These are phyloP conservation scores for Agapanthus africanus DNA, from an alignment of 106 monocot species.

Conservation along the genomic window DNA sequence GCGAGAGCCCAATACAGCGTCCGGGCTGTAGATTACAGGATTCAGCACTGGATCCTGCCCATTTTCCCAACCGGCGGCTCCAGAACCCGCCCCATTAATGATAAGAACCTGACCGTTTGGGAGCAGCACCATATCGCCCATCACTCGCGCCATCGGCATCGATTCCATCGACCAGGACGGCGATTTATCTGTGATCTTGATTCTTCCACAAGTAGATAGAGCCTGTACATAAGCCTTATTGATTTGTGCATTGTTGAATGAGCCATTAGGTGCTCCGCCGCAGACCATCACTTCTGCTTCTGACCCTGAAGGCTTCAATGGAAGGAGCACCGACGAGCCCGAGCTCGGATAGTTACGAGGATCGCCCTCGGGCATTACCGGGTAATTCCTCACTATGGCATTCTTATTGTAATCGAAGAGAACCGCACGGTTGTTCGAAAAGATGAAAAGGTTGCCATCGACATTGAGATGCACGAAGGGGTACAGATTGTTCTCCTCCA, in stretches of 20 bases:
- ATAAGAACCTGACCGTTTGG: slow-evolving; percentile 69
- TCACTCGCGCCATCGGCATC: slow-evolving; percentile 55
- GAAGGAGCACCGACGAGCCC: slow-evolving; percentile 79
- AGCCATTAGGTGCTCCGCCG: slow-evolving; percentile 58
- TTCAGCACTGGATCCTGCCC: slow-evolving; percentile 37
- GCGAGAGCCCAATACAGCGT: slow-evolving; percentile 16
- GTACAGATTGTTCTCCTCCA: slow-evolving; percentile 79
- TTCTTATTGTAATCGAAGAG: slow-evolving; percentile 49
- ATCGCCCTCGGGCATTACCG: slow-evolving; percentile 34
- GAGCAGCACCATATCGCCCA: slow-evolving; percentile 80
- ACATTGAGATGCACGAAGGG: slow-evolving; percentile 69
- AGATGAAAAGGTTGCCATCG: slow-evolving; percentile 77
- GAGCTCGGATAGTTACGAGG: slow-evolving; percentile 81
- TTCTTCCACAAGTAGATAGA: slow-evolving; percentile 45
- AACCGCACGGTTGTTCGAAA: slow-evolving; percentile 61
- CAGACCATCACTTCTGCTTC: slow-evolving; percentile 64
- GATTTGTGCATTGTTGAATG: slow-evolving; percentile 17
- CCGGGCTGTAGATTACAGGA: slow-evolving; percentile 46
- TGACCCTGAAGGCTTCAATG: slow-evolving; percentile 18
- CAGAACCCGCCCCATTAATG: slow-evolving; percentile 59
- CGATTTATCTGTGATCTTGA: slow-evolving; percentile 37
- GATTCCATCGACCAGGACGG: slow-evolving; percentile 53
- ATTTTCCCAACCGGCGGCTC: slow-evolving; percentile 81
- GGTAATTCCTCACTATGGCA: slow-evolving; percentile 42
- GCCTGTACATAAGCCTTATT: slow-evolving; percentile 17